Percentiles rank a stretch among this genome's conserved stretches.
Evolutionary conservation across 768 basidiomycete species (phyloP).

Genomic region (Calocybe indica): DNA sequence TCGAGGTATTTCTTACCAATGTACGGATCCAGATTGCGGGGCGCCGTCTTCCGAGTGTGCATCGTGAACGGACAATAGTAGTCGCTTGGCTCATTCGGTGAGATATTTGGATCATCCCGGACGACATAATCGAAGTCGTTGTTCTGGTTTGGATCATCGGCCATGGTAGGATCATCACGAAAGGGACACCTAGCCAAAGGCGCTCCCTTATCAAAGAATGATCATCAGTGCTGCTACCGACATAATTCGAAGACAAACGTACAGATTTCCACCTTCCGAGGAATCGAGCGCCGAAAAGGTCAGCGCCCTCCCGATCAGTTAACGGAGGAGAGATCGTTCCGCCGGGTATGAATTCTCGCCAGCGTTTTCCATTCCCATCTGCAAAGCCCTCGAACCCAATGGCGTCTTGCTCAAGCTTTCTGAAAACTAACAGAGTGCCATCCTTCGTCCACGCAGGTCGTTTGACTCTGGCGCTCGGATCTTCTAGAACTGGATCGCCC

Average conservation of each 20-base stretch:
- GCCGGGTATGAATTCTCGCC: neutral
- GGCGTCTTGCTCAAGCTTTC: constrained; percentile 26
- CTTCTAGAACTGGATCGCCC: constrained; percentile 20
- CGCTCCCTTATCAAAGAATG: constrained; percentile 15
- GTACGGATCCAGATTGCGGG: constrained; percentile 18
- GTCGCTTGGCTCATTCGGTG: too few relatives aligned
- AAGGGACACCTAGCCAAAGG: constrained; percentile 22
- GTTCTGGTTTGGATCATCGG: constrained; percentile 11
- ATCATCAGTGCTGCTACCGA: neutral
- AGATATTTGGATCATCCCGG: neutral
- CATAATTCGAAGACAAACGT: neutral
- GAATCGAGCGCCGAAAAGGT: constrained; percentile 22
- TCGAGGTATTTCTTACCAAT: constrained; percentile 12
- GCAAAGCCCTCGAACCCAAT: constrained; percentile 17
- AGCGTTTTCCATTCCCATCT: neutral
- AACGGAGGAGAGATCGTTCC: constrained; percentile 2
- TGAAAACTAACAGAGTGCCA: constrained; percentile 28
- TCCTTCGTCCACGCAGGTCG: constrained; percentile 26
- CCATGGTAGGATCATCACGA: constrained; percentile 15
- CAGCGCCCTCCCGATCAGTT: constrained; percentile 12
- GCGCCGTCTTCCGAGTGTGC: constrained; percentile 24
- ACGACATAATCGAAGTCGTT: constrained; percentile 22
- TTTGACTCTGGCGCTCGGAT: neutral
- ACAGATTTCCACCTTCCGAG: constrained; percentile 17
- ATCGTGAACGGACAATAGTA: constrained; percentile 25